phyloP scores from a whole-genome alignment of 108 stramenopile genomes.

The Licmophora abbreviata region DNA sequence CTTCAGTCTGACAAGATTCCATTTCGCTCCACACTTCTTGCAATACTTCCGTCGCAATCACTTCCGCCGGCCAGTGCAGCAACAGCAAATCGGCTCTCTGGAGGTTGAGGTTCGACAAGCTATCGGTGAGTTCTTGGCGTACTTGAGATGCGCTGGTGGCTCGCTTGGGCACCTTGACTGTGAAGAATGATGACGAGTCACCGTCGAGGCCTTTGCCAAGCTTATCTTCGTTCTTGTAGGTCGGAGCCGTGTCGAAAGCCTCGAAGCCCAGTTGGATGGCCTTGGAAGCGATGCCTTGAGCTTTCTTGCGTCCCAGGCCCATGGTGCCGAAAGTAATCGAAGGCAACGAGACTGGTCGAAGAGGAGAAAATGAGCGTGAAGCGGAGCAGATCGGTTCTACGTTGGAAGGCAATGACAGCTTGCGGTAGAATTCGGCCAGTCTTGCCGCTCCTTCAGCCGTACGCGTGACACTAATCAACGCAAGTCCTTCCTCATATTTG shows the following conservation, averaged over 20 bases:
- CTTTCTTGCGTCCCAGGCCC: slow-evolving; percentile 31
- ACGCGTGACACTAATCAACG: slow-evolving; percentile 30
- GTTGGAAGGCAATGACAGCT: neutral
- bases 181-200: slow-evolving; percentile 20
- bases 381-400: neutral
- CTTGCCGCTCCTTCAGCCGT: slow-evolving; percentile 10
- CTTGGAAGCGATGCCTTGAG: slow-evolving; percentile 19
- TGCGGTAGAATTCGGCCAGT: slow-evolving; percentile 16
- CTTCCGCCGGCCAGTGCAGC: slow-evolving; percentile 78
- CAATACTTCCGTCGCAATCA: slow-evolving; percentile 41
- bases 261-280: slow-evolving; percentile 33
- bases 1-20: slow-evolving; percentile 47
- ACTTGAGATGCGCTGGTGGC: slow-evolving; percentile 47
- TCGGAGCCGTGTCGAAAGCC: slow-evolving; percentile 74
- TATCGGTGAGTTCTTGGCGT: slow-evolving; percentile 30
- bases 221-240: slow-evolving; percentile 70
- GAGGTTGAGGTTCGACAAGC: slow-evolving; percentile 28
- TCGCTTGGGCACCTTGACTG: slow-evolving; percentile 73
- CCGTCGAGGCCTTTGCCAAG: slow-evolving; percentile 36
- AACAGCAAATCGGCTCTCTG: slow-evolving; percentile 47
- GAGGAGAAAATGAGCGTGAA: neutral
- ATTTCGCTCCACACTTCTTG: slow-evolving; percentile 63
- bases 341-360: slow-evolving; percentile 21
- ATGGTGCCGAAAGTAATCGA: slow-evolving; percentile 60
- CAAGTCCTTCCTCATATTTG: slow-evolving; percentile 47